phyloP scores from a whole-genome alignment of 441 rosid genomes.

The Gossypium davidsonii region DNA sequence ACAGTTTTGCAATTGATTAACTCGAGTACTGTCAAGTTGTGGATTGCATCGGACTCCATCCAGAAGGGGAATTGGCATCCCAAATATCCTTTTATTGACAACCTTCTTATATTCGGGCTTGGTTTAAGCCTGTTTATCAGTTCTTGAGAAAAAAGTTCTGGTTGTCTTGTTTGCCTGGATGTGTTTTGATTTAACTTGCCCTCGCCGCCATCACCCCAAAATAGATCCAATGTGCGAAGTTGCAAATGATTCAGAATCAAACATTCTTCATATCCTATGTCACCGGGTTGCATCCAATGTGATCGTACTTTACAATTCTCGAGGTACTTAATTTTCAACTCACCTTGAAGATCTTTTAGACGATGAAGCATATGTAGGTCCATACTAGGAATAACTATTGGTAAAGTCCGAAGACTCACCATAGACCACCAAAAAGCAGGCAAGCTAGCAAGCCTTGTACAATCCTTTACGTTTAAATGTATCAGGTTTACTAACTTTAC shows the following conservation, averaged over 20 bases:
- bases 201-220: conserved; percentile 9
- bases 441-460: conserved; percentile 6
- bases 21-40: conserved; percentile 7
- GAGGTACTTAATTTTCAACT: conserved; percentile 8
- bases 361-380: fast-evolving
- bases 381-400: not conserved
- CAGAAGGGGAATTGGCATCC: conserved; percentile 12
- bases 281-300: no score
- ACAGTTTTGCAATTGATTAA: conserved; percentile 15
- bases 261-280: fast-evolving
- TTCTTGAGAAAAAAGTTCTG: fast-evolving
- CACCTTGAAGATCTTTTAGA: conserved; percentile 9
- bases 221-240: conserved; percentile 6
- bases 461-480: conserved; percentile 15
- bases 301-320: not conserved
- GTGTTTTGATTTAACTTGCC: not conserved
- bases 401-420: conserved; percentile 2
- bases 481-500: not conserved
- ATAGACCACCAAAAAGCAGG: not conserved
- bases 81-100: conserved; percentile 14
- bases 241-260: not conserved
- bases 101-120: not conserved
- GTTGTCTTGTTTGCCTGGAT: not conserved
- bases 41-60: not conserved
- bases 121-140: not conserved